These are phyloP conservation scores for Acacia crassicarpa DNA, from an alignment of 306 rosid species.

Conservation along the genomic window DNA sequence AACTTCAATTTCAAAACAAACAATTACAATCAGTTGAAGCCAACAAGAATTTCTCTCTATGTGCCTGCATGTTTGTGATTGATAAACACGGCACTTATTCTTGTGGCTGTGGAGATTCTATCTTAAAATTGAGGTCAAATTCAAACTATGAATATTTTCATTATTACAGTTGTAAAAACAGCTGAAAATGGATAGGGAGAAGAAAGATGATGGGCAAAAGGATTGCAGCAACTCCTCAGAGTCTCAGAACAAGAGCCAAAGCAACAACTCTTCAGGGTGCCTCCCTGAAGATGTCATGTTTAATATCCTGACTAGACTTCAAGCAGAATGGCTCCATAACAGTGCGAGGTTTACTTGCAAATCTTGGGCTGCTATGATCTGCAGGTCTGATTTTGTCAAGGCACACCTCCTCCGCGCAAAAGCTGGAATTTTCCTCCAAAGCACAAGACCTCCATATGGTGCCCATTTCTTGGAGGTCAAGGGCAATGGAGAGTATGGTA, in stretches of 20 bases:
- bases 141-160: background rate
- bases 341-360: slow-evolving; percentile 23
- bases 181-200: slow-evolving; percentile 6
- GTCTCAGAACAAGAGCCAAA: background rate
- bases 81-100: background rate
- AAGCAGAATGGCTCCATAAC: slow-evolving; percentile 2
- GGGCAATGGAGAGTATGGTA: slow-evolving; percentile 10
- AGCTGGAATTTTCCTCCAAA: slow-evolving; percentile 23
- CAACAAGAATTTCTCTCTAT: background rate
- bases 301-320: slow-evolving; percentile 21
- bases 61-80: background rate
- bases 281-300: slow-evolving; percentile 11
- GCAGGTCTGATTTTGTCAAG: slow-evolving; percentile 1
- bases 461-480: slow-evolving; percentile 19
- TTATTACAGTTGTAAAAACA: slow-evolving; percentile 4
- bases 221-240: background rate
- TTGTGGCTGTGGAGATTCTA: background rate
- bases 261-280: background rate
- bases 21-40: background rate
- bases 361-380: slow-evolving; percentile 26
- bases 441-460: background rate
- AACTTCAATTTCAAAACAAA: background rate
- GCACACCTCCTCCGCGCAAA: slow-evolving; percentile 9
- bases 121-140: background rate
- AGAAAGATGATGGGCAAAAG: slow-evolving; percentile 2